Base-by-base conservation (phyloP, 1,284 basidiomycete species). In the Sporisorium graminicola region DNA sequence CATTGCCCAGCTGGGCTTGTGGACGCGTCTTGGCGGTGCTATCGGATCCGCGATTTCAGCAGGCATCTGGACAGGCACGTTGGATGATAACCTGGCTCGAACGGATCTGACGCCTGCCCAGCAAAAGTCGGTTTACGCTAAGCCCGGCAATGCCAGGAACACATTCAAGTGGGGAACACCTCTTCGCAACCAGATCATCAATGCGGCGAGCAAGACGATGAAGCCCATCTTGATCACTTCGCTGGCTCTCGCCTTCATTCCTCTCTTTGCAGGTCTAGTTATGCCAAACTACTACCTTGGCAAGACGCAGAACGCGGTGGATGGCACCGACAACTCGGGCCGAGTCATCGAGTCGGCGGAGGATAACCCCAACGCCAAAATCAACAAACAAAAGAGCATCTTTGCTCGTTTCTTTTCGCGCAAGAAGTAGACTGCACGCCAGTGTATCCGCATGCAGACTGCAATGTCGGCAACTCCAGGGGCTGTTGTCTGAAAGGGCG, bases 11-110 rank as follows among this genome's bases (percentile, higher is more conserved):
- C 80, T 87, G 12, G 77, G 80, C 37, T 77, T 87, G 46, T 87
- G 86, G 82, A 85, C 86, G 0, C 79, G 78, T n/a, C 77, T 87
- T 20, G 87, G 86, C 27, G 85, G 85, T n/a, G 79, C 84, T 0
- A 83, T 87, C 58, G 86, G 84, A 0, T 77, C 77, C 2, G 86
- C 86, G 6, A 85, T 83, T 50, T 68, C 84, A 1, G 78, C 78
- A 8, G 82, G 85, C 5, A 78, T 86, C n/a, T 87, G 86, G 85
- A 81, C 78, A 20, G 50, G 79, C 14, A 65, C 67, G 24, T 64
- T 87, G 8, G 81, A 82, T 6, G 56, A 53, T 18, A 44, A 77
- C 9, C 68, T 84, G 78, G 26, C 80, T 82, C 90, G 92, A 91
- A 77, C 44, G 54, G 77, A 31, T 37, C 70, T 78, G 58, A 58